Evolutionary conservation across 192 early-diverging fungal species (phyloP).

Genomic region (Gaertneriomyces sp.): DNA sequence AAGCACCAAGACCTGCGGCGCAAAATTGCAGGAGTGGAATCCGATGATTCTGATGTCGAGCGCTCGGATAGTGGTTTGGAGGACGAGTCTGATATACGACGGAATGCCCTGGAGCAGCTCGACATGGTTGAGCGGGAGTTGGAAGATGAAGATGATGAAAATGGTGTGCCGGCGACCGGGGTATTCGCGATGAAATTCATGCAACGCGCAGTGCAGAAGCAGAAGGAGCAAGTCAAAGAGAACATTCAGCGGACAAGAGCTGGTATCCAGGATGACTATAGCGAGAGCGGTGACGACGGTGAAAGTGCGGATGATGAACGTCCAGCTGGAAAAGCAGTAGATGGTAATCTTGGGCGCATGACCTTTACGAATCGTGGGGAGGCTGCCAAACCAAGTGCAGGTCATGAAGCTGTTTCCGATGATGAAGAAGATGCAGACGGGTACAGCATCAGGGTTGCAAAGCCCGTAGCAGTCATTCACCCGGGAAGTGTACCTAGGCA

Average conservation of each 20-base stretch:
- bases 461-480: not conserved
- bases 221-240: constrained; percentile 32
- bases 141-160: constrained; percentile 31
- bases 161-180: constrained; percentile 63
- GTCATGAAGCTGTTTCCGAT: not conserved
- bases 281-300: constrained; percentile 22
- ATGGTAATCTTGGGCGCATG: constrained; percentile 60
- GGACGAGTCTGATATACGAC: constrained; percentile 2
- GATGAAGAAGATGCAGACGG: constrained; percentile 30
- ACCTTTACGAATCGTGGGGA: constrained; percentile 45
- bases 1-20: constrained; percentile 73
- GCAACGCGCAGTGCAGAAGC: constrained; percentile 63
- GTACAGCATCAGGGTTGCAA: constrained; percentile 33
- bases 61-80: constrained; percentile 54
- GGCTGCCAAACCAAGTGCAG: not conserved
- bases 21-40: constrained; percentile 72
- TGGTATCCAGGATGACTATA: constrained; percentile 17
- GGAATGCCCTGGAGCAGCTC: constrained; percentile 24
- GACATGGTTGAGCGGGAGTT: constrained; percentile 46
- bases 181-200: constrained; percentile 98
- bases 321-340: constrained; percentile 30
- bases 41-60: constrained; percentile 53
- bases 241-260: constrained; percentile 13
- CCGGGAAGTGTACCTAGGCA: not conserved
- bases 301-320: constrained; percentile 40